These are phyloP conservation scores for Gentiana dahurica DNA, from an alignment of 257 asterid species.

Conservation along the genomic window DNA sequence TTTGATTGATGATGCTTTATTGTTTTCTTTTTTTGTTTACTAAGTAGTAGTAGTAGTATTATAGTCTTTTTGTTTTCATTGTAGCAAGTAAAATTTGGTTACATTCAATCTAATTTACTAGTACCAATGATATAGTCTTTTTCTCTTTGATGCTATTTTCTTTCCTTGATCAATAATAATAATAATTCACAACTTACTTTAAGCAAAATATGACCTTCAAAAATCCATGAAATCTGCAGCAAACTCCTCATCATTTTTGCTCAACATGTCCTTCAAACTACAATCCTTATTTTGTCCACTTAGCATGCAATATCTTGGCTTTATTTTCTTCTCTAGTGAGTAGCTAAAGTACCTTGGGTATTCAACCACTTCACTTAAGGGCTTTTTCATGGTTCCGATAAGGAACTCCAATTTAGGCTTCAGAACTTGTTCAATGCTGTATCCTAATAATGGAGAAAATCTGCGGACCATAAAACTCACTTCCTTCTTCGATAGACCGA, in stretches of 20 bases:
- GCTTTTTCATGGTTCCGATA: conserved; percentile 52
- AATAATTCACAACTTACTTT: too few relatives aligned
- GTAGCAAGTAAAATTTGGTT: too few relatives aligned
- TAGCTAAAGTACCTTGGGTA: conserved; percentile 95
- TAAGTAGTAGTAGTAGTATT: too few relatives aligned
- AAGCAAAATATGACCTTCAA: conserved; percentile 11
- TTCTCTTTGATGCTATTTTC: too few relatives aligned
- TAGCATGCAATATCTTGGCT: conserved; percentile 70
- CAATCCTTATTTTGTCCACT: conserved; percentile 46
- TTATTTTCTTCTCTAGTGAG: conserved; percentile 90
- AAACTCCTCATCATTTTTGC: conserved; percentile 84
- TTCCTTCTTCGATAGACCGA: conserved; percentile 58
- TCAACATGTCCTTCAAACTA: conserved; percentile 71
- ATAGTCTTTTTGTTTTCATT: too few relatives aligned
- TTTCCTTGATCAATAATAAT: too few relatives aligned
- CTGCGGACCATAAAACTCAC: conserved; percentile 60
- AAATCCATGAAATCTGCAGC: conserved; percentile 46
- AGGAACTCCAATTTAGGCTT: conserved; percentile 75
- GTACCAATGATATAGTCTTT: too few relatives aligned
- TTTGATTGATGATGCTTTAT: too few relatives aligned
- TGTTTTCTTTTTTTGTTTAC: too few relatives aligned
- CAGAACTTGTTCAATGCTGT: conserved; percentile 66
- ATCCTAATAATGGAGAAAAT: conserved; percentile 87
- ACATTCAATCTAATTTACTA: too few relatives aligned
- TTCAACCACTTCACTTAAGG: conserved; percentile 55